phyloP scores from a whole-genome alignment of 1,139 yeast genomes.

The Blastobotrys proliferans region DNA sequence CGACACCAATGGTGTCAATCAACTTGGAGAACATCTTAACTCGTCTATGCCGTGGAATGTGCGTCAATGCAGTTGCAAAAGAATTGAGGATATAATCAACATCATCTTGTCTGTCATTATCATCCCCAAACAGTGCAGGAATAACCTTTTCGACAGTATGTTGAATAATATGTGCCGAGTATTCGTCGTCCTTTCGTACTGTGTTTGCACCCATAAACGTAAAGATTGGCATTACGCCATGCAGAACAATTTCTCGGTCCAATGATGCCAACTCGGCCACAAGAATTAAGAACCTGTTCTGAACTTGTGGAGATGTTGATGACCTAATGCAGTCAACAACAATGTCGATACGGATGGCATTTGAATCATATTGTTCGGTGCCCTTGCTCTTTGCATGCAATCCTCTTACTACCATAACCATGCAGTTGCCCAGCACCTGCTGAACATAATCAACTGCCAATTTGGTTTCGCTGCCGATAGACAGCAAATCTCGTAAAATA shows the following conservation, averaged over 20 bases:
- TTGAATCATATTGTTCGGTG: conserved; percentile 49
- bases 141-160: conserved; percentile 87
- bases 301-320: conserved; percentile 90
- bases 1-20: conserved; percentile 70
- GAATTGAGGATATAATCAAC: conserved; percentile 81
- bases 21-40: conserved; percentile 77
- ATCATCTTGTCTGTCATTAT: conserved; percentile 54
- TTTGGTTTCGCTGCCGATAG: conserved; percentile 86
- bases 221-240: conserved; percentile 97
- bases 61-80: conserved; percentile 89
- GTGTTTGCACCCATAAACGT: conserved; percentile 99
- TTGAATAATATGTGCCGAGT: conserved; percentile 86
- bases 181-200: conserved; percentile 93
- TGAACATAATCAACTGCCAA: conserved; percentile 88
- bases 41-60: conserved; percentile 95
- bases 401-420: conserved; percentile 62
- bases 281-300: conserved; percentile 77
- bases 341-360: conserved; percentile 78
- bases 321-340: conserved; percentile 87
- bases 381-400: conserved; percentile 26
- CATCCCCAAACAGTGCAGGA: conserved; percentile 77
- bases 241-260: conserved; percentile 87
- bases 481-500: conserved; percentile 77
- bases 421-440: conserved; percentile 83
- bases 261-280: conserved; percentile 83